A percentile compares a stretch with the other conserved stretches of the same genome.
Evolutionary conservation across 2,329 filamentous ascomycete species (phyloP).

Genomic region (Colletotrichum gloeosporioides): DNA sequence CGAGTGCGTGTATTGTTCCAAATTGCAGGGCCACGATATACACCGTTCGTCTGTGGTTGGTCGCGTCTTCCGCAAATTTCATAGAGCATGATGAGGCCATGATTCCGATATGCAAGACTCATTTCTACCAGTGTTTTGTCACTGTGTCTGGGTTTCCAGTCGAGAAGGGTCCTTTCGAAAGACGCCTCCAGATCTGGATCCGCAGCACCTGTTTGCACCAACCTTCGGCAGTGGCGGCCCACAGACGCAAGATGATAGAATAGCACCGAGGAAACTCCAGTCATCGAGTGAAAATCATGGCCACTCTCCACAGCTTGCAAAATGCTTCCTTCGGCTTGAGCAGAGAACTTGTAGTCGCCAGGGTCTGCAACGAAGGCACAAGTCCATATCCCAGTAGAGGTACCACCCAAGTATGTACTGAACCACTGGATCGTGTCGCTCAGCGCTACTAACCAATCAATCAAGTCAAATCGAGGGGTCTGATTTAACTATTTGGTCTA

Average conservation of each 20-base stretch:
- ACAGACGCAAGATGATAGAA: neutral
- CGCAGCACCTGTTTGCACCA: neutral
- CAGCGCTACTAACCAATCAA: no score
- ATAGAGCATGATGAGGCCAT: neutral
- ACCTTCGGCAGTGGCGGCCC: neutral
- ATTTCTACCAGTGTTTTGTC: neutral
- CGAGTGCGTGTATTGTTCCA: no score
- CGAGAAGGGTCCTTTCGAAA: neutral
- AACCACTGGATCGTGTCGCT: neutral
- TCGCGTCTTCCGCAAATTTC: neutral
- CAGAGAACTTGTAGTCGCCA: neutral
- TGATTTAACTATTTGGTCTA: no score
- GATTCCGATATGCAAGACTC: neutral
- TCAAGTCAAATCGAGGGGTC: no score
- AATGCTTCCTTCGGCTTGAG: neutral
- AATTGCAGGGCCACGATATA: neutral
- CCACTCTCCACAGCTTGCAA: neutral
- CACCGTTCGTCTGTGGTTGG: neutral
- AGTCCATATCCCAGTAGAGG: neutral
- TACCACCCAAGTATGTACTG: neutral
- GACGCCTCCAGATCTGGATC: neutral
- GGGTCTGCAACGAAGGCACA: neutral
- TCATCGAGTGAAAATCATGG: neutral
- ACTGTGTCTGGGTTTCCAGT: neutral
- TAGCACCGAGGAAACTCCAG: neutral